A percentile compares a stretch with the other conserved stretches of the same genome.
Evolutionary conservation across 2,329 filamentous ascomycete genomes (phyloP).

Genomic region (Calonectria hongkongensis): DNA sequence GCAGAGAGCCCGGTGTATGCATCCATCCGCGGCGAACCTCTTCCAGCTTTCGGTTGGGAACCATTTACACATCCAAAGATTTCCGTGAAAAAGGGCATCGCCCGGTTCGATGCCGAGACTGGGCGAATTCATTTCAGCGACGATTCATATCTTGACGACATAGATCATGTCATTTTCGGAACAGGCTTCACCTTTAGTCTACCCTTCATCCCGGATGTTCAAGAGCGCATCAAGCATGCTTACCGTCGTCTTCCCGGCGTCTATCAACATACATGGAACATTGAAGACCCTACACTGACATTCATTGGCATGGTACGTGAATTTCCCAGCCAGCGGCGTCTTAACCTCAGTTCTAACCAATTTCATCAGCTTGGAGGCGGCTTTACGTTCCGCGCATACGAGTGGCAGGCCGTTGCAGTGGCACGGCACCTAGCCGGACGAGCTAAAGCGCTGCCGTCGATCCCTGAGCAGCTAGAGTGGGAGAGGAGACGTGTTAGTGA

Average conservation of each 20-base stretch:
- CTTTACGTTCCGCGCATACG: conserved; percentile 50
- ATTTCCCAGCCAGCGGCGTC: neutral
- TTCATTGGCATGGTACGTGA: conserved; percentile 40
- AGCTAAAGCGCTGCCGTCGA: conserved; percentile 36
- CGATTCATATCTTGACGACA: conserved; percentile 22
- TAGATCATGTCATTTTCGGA: conserved; percentile 41
- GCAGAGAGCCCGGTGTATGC: conserved; percentile 21
- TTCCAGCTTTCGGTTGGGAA: conserved; percentile 33
- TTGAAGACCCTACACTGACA: conserved; percentile 39
- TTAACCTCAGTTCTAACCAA: neutral
- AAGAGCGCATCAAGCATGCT: conserved; percentile 30
- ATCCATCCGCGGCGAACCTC: conserved; percentile 30
- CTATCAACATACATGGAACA: conserved; percentile 41
- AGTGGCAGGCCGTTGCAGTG: conserved; percentile 48
- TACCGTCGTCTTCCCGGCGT: conserved; percentile 40
- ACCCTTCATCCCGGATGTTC: conserved; percentile 38
- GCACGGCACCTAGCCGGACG: conserved; percentile 41
- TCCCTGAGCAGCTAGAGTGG: conserved; percentile 47
- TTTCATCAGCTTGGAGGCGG: conserved; percentile 41
- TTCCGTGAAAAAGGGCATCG: conserved; percentile 35
- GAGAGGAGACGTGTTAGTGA: conserved; percentile 43
- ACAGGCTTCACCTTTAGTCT: conserved; percentile 42
- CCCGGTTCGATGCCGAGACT: conserved; percentile 32
- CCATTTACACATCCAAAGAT: conserved; percentile 38
- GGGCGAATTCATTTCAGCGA: conserved; percentile 39